Base-by-base conservation (phyloP, 352 stramenopile species). In the Pythium oligandrum region DNA sequence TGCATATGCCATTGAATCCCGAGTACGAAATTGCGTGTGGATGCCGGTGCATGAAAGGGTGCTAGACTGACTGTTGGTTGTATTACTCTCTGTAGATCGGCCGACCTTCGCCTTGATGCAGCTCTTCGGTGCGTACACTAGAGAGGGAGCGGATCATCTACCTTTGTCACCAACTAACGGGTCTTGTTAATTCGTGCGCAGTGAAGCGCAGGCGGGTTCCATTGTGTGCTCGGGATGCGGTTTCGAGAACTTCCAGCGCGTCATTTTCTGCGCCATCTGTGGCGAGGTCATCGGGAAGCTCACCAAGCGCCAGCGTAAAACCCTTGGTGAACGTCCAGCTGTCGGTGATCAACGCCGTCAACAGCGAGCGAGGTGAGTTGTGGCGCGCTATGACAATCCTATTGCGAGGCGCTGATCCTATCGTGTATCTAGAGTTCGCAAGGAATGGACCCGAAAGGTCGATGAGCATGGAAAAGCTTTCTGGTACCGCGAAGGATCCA, bases 1-100 rank as follows among this genome's bases (percentile, higher is more conserved):
- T 68, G 39, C 61, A 68, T 32, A 51, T 51, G 8, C 61, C 61
- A 26, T 55, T 68, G 35, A 56, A 63, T 40, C 12, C 51, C 33
- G 61, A 68, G 61, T 68, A 43, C 17, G 17, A 26, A 26, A 26
- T 26, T 26, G 17, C 17, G 17, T 26, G 17, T 34, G 61, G 57
- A 6, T 39, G 7, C 8, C 33, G 6, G 7, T 39, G 26, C 45
- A 48, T 48, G 43, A 17, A n/a, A 48, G 30, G 6, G 30, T 31
- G 8, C 11, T 32, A 26, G 6, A 7, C 26, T n/a, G 43, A 48
- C 43, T 48, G 43, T 31, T 48, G 45, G 17, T 8, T 9, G 10
- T 39, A 9, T 32, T 26, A 39, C 17, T 31, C 43, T 39, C 45
- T 12, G 33, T 26, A 51, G 45, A 17, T 51, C 45, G 7, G 9